Conservation (phyloP, 2,329 filamentous ascomycete species). For the Colletotrichum sp. region DNA sequence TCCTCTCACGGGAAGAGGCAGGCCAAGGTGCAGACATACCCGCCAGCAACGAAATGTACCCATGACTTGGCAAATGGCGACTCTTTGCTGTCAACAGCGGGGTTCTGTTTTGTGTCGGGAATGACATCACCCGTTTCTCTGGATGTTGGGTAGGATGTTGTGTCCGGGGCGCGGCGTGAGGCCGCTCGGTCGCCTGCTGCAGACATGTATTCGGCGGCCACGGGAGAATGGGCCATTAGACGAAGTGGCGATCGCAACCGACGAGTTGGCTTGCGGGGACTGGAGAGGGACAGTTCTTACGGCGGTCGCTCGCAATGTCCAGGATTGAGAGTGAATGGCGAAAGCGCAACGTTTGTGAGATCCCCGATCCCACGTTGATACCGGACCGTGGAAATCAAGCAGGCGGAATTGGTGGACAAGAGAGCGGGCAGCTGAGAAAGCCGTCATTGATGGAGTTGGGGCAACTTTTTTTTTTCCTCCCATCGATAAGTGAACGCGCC, state of each 20-base stretch:
- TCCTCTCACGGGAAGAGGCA: neutral
- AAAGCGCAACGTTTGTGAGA: neutral
- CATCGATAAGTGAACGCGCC: conserved; percentile 10
- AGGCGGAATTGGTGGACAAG: neutral
- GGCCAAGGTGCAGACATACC: conserved; percentile 57
- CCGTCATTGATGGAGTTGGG: conserved; percentile 6
- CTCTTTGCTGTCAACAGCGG: conserved; percentile 33
- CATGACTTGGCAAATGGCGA: conserved; percentile 76
- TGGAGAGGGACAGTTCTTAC: neutral
- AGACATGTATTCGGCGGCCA: conserved; percentile 29
- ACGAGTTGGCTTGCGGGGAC: neutral
- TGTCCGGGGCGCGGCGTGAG: conserved; percentile 9
- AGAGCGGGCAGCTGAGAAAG: neutral
- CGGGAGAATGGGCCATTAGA: conserved; percentile 37
- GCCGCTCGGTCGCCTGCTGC: conserved; percentile 33
- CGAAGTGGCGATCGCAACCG: neutral
- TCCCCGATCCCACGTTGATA: neutral
- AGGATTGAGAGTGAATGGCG: neutral
- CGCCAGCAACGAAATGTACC: conserved; percentile 91
- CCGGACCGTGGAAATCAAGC: neutral
- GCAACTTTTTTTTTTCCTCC: conserved; percentile 18
- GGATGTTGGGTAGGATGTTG: conserved; percentile 39
- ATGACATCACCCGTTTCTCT: conserved; percentile 65
- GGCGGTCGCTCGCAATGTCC: neutral
- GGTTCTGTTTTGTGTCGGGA: conserved; percentile 43